phyloP scores from a whole-genome alignment of 78 protist species.

The Pigoraptor vietnamica region DNA sequence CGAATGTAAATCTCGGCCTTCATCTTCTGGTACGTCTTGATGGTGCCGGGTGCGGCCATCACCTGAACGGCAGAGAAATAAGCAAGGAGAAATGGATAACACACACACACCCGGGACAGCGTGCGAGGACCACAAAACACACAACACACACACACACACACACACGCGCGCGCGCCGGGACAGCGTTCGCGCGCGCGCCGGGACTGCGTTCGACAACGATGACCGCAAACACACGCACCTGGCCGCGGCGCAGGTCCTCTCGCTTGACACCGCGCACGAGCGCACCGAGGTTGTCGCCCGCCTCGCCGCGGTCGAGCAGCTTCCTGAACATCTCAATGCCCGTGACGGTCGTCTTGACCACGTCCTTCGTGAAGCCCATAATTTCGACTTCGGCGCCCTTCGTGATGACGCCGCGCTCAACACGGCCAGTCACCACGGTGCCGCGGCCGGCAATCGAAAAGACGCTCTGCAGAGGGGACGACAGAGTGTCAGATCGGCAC shows the following conservation, averaged over 20 bases:
- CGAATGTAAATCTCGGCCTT: slow-evolving; percentile 87
- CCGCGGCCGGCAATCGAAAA: slow-evolving; percentile 86
- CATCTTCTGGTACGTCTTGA: slow-evolving; percentile 70
- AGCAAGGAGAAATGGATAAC: background rate
- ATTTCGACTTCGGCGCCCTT: slow-evolving; percentile 79
- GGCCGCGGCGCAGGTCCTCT: slow-evolving; percentile 67
- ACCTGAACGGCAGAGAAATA: slow-evolving; percentile 19
- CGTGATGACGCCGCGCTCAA: slow-evolving; percentile 84
- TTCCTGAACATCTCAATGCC: slow-evolving; percentile 95
- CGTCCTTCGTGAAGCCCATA: slow-evolving; percentile 54
- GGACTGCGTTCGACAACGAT: too few species aligned
- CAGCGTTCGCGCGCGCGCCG: too few species aligned
- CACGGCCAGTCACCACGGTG: slow-evolving; percentile 91
- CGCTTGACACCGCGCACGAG: slow-evolving; percentile 86
- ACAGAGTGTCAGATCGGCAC: too few species aligned
- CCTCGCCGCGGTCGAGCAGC: slow-evolving; percentile 62
- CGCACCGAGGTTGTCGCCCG: slow-evolving; percentile 95
- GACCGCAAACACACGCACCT: too few species aligned
- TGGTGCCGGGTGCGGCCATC: slow-evolving; percentile 66
- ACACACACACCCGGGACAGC: too few species aligned
- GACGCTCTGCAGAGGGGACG: background rate
- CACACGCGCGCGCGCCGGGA: too few species aligned
- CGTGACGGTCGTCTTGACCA: slow-evolving; percentile 59
- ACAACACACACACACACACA: too few species aligned
- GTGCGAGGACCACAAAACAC: too few species aligned